A percentile compares a stretch with the other conserved stretches of the same genome.
Conservation (phyloP, 768 basidiomycete genomes). For the Amanita molliuscula region DNA sequence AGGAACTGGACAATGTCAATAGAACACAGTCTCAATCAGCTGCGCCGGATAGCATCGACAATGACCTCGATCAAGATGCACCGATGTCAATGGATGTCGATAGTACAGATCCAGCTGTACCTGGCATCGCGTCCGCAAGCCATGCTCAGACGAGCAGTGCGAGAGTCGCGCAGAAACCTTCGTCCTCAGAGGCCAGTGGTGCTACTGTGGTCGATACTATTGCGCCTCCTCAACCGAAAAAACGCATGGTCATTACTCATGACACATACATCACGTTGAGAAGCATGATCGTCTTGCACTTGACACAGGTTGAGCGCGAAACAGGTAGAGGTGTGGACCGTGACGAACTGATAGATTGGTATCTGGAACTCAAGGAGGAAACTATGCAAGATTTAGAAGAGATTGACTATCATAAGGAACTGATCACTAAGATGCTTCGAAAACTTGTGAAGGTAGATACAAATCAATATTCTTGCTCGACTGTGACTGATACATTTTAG, state of each 20-base stretch:
- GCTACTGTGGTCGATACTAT: constrained; percentile 24
- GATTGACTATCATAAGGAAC: constrained; percentile 82
- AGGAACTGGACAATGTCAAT: constrained; percentile 48
- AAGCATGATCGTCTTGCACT: constrained; percentile 76
- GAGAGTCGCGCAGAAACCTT: constrained; percentile 21
- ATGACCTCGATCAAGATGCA: constrained; percentile 38
- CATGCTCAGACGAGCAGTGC: constrained; percentile 20
- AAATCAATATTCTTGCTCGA: not conserved
- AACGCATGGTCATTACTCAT: constrained; percentile 88
- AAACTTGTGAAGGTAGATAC: constrained; percentile 80
- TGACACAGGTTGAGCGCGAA: constrained; percentile 67
- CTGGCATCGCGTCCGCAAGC: constrained; percentile 30
- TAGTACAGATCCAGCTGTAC: constrained; percentile 39
- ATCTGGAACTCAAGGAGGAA: constrained; percentile 80
- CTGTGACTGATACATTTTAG: constrained; percentile 24
- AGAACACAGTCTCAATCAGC: constrained; percentile 28
- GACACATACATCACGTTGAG: constrained; percentile 91
- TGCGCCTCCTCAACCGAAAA: constrained; percentile 40
- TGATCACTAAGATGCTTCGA: constrained; percentile 80
- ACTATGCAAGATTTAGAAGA: constrained; percentile 80
- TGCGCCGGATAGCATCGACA: constrained; percentile 19
- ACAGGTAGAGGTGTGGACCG: constrained; percentile 72
- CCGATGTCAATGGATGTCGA: constrained; percentile 58
- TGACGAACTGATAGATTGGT: constrained; percentile 95
- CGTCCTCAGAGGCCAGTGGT: constrained; percentile 26